Base-by-base conservation (phyloP, 179 eudicot genomes). In the Beta corolliflora region DNA sequence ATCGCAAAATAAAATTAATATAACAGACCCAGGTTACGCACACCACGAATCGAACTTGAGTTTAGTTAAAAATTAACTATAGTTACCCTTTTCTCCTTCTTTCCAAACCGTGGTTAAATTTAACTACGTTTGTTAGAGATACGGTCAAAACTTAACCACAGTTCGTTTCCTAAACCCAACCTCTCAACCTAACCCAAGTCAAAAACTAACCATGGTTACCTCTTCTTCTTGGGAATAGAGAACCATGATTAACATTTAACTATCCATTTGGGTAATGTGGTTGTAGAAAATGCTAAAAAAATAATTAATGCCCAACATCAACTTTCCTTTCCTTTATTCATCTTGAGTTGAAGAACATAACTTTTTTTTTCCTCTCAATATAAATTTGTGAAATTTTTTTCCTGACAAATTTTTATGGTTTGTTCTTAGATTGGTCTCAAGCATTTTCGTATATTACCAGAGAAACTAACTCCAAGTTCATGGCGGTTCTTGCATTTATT, bases 171-270 rank as follows among this genome's bases (percentile, higher is more conserved):
- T 12, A 7, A 29, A 44, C 19, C 56, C 41, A 83, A 19, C 63
- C 2, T 0, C 36, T 64, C 16, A 60, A 16, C 56, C 36, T 4
- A 45, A 81, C 74, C 61, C 53, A 3, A 65, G 82, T 58, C 12
- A 36, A 36, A 36, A 36, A 36, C 41, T 36, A 36, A 36, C 41
- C 41, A 36, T 36, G 41, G 41, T 85, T 82, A 82, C 80, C 82
- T 79, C 77, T 70, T 50, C 64, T 50, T 19, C 19, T 19, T 19
- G 29, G 23, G 53, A 44, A 48, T 45, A 61, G 29, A 10, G 8
- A 72, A 78, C 78, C 78, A 78, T 82, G 78, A 59, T 82, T 78
- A 82, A 23, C n/a, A 14, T 71, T 82, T 82, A 71, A 71, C 80
- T 56, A 77, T 76, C 23, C n/a, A 76, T 41, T 4, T 69, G 46